Percentiles rank a stretch among this genome's conserved stretches.
These are phyloP conservation scores for Kluyveromyces nonfermentans DNA, from an alignment of 805 yeast species.

Conservation along the genomic window DNA sequence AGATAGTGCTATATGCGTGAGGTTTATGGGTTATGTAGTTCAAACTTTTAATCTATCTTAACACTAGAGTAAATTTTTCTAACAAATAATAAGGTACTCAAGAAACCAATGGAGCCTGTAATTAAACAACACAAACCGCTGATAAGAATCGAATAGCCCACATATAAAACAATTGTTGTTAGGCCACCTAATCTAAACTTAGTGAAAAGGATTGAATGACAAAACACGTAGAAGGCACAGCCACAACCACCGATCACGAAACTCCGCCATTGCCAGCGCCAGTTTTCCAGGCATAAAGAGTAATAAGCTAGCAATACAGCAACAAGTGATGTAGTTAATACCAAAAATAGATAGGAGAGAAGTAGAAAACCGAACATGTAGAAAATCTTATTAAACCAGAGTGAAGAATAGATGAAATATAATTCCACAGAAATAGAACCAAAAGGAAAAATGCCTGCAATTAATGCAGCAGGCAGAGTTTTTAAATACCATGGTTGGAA, in stretches of 20 bases:
- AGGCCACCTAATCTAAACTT: conserved; percentile 63
- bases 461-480: conserved; percentile 53
- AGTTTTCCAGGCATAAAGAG: conserved; percentile 81
- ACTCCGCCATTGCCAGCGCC: conserved; percentile 97
- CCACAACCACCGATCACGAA: conserved; percentile 88
- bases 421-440: conserved; percentile 92
- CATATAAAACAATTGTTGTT: conserved; percentile 65
- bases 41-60: conserved; percentile 55
- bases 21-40: neutral
- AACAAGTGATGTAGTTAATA: conserved; percentile 70
- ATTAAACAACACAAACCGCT: conserved; percentile 64
- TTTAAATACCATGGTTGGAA: conserved; percentile 76
- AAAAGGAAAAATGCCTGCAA: conserved; percentile 89
- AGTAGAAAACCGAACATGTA: conserved; percentile 97
- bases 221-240: conserved; percentile 71
- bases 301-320: conserved; percentile 75
- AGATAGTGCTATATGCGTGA: neutral
- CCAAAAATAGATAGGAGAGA: conserved; percentile 77
- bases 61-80: conserved; percentile 74
- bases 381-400: conserved; percentile 90
- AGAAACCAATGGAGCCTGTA: conserved; percentile 83
- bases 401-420: conserved; percentile 80
- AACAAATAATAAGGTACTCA: conserved; percentile 64
- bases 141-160: conserved; percentile 72
- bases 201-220: conserved; percentile 71